A percentile compares a stretch with the other conserved stretches of the same genome.
These are phyloP conservation scores for Whalleya microplaca DNA, from an alignment of 2,329 filamentous ascomycete genomes.

Conservation along the genomic window DNA sequence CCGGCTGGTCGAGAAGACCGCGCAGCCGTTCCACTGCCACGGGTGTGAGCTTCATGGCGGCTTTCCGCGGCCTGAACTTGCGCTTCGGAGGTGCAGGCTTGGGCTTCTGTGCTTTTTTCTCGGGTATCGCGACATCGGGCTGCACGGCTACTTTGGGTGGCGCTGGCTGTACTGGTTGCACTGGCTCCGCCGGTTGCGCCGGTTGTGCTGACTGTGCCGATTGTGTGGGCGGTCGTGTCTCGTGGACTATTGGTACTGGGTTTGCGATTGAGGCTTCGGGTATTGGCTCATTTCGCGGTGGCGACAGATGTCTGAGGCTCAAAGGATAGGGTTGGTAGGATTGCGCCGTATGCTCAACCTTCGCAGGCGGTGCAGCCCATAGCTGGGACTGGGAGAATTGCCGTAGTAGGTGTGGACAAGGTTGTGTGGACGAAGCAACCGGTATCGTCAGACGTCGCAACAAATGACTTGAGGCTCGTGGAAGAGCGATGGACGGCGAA, in stretches of 20 bases:
- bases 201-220: slow-evolving; percentile 17
- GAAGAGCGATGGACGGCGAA: slow-evolving; percentile 40
- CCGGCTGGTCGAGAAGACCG: slow-evolving; percentile 77
- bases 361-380: slow-evolving; percentile 34
- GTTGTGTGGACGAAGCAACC: slow-evolving; percentile 45
- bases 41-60: slow-evolving; percentile 84
- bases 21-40: slow-evolving; percentile 79
- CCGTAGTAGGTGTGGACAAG: slow-evolving; percentile 44
- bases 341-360: slow-evolving; percentile 29
- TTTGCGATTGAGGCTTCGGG: slow-evolving; percentile 53
- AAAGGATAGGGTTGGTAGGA: slow-evolving; percentile 59
- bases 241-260: slow-evolving; percentile 54
- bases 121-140: slow-evolving; percentile 52
- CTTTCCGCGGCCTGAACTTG: slow-evolving; percentile 82
- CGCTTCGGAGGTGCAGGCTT: slow-evolving; percentile 62
- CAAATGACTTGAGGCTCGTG: slow-evolving; percentile 36
- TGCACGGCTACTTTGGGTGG: no score
- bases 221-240: slow-evolving; percentile 50
- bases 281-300: slow-evolving; percentile 47
- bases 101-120: slow-evolving; percentile 70
- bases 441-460: slow-evolving; percentile 37
- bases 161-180: no score
- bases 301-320: slow-evolving; percentile 44
- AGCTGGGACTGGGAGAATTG: slow-evolving; percentile 44
- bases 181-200: slow-evolving; percentile 24